Percentiles rank a stretch among this genome's conserved stretches.
phyloP scores from a whole-genome alignment of 1,139 yeast species.

The Candida sanyaensis region DNA sequence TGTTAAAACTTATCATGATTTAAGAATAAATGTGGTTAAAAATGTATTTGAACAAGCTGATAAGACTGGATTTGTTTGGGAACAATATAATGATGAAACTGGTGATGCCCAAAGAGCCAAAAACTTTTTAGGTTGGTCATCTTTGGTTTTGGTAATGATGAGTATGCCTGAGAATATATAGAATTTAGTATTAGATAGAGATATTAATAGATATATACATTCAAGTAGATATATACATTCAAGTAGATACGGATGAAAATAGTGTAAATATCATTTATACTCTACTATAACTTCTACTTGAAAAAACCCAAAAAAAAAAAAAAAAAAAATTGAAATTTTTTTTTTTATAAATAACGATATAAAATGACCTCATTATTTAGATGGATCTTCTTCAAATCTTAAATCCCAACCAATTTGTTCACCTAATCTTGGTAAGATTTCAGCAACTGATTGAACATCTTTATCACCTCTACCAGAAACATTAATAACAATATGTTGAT shows the following conservation, averaged over 20 bases:
- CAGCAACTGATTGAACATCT: conserved; percentile 98
- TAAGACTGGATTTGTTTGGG: conserved; percentile 84
- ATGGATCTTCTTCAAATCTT: conserved; percentile 69
- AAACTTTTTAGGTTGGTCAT: conserved; percentile 94
- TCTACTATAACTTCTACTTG: neutral
- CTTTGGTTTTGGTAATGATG: conserved; percentile 80
- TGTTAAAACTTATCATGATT: conserved; percentile 46
- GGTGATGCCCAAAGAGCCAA: conserved; percentile 84
- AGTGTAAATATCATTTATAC: too few species aligned
- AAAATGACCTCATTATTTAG: conserved; percentile 22
- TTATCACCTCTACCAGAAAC: conserved; percentile 99
- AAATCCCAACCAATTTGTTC: conserved; percentile 94
- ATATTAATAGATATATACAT: conserved; percentile 1
- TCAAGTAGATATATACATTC: conserved; percentile 4
- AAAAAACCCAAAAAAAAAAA: neutral
- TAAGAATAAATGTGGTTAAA: conserved; percentile 66
- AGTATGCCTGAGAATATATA: conserved; percentile 60
- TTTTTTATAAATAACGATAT: neutral
- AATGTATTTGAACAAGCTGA: conserved; percentile 73
- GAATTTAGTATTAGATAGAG: neutral
- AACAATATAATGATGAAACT: conserved; percentile 77
- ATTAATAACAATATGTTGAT: conserved; percentile 80
- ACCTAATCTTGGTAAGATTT: conserved; percentile 84
- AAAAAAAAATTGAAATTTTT: neutral
- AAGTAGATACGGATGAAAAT: neutral